Conservation (phyloP, 2,329 filamentous ascomycete genomes). For the Penicillium sp. region DNA sequence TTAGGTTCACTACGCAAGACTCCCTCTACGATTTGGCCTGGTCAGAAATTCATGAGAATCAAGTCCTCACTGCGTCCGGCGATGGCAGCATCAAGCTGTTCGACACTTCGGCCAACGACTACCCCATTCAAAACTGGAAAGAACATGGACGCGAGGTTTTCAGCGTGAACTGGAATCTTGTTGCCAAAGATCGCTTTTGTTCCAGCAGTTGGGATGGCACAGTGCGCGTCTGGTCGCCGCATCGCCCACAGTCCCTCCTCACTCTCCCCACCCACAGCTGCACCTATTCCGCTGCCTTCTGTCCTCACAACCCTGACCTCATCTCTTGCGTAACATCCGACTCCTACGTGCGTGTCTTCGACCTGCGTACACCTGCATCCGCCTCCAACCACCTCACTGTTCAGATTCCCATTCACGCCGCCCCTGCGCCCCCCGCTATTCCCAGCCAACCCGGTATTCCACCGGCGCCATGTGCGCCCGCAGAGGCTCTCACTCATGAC, state of each 20-base stretch:
- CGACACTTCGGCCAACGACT: constrained; percentile 78
- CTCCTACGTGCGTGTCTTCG: constrained; percentile 86
- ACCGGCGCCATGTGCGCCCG: constrained; percentile 59
- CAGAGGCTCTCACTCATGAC: constrained; percentile 90
- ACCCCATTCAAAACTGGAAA: constrained; percentile 88
- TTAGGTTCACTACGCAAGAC: constrained; percentile 93
- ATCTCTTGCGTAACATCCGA: constrained; percentile 88
- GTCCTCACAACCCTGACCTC: constrained; percentile 81
- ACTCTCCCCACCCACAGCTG: constrained; percentile 92
- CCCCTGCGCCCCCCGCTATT: constrained; percentile 54
- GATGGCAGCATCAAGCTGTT: constrained; percentile 96
- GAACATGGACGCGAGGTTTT: constrained; percentile 95
- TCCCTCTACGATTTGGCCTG: constrained; percentile 92
- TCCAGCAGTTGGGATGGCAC: constrained; percentile 96
- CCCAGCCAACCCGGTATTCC: constrained; percentile 41
- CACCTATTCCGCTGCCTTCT: constrained; percentile 92
- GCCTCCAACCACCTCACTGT: constrained; percentile 86
- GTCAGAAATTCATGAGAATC: constrained; percentile 96
- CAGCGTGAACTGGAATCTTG: constrained; percentile 87
- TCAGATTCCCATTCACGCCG: constrained; percentile 80
- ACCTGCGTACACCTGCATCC: constrained; percentile 82
- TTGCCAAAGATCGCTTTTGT: constrained; percentile 87
- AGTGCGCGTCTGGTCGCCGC: constrained; percentile 93
- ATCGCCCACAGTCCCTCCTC: constrained; percentile 71
- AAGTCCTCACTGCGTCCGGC: constrained; percentile 84